These are phyloP conservation scores for Mycosphaerella sp. DNA, from an alignment of 2,329 filamentous ascomycete genomes.

Conservation along the genomic window DNA sequence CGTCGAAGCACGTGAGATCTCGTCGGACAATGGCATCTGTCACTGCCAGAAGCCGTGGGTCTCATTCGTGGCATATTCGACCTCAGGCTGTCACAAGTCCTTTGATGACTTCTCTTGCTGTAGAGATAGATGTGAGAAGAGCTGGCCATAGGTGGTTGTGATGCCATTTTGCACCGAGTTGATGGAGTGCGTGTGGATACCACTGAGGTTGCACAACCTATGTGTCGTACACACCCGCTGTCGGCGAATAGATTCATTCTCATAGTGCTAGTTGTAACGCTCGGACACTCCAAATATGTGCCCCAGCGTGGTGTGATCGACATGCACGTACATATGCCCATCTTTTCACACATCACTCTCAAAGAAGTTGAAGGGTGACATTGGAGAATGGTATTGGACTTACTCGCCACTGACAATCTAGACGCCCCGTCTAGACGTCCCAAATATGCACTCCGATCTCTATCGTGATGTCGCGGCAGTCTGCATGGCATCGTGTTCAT, in stretches of 20 bases:
- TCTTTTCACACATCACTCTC: not conserved
- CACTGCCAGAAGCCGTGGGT: constrained; percentile 15
- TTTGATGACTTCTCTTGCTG: not conserved
- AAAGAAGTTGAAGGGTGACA: constrained; percentile 9
- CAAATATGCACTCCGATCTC: constrained; percentile 6
- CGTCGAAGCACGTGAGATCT: constrained; percentile 17
- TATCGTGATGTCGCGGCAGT: constrained; percentile 4
- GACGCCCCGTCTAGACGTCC: not conserved
- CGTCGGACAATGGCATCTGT: constrained; percentile 19
- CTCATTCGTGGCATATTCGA: constrained; percentile 4
- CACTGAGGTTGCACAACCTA: constrained; percentile 5
- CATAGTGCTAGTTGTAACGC: not conserved
- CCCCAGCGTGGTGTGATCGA: constrained; percentile 11
- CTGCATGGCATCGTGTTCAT: constrained; percentile 7
- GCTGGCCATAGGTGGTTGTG: constrained; percentile 14
- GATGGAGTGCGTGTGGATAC: constrained; percentile 16
- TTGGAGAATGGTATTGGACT: constrained; percentile 3
- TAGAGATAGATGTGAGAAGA: not conserved
- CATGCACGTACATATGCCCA: constrained; percentile 3
- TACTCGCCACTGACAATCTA: not conserved
- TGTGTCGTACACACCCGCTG: constrained; percentile 15
- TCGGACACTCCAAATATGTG: constrained; percentile 10
- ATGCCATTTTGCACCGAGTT: constrained; percentile 17
- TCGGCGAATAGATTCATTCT: not conserved
- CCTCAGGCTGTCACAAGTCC: not conserved